These are phyloP conservation scores for Botrytis tulipae DNA, from an alignment of 2,329 filamentous ascomycete species.

Conservation along the genomic window DNA sequence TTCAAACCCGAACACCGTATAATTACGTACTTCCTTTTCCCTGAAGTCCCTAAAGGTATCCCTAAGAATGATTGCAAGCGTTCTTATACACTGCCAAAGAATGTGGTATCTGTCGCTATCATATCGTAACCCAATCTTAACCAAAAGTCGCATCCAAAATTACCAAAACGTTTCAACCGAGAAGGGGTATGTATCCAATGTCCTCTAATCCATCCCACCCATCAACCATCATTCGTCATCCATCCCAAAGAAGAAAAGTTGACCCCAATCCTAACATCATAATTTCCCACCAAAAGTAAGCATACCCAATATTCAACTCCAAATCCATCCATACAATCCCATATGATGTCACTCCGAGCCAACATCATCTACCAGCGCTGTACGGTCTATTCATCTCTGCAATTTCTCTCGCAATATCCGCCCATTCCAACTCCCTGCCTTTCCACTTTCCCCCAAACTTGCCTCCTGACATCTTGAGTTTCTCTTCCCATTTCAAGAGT, in stretches of 20 bases:
- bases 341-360: not conserved
- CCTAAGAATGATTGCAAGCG: not conserved
- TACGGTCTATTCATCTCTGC: slow-evolving; percentile 96
- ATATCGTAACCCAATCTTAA: slow-evolving; percentile 1
- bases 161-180: not conserved
- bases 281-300: not conserved
- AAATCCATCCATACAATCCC: not conserved
- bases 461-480: slow-evolving; percentile 48
- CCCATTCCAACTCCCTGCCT: slow-evolving; percentile 86
- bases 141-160: not conserved
- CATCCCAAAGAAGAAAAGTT: not conserved
- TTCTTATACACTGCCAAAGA: slow-evolving; percentile 2
- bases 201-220: not conserved
- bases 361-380: slow-evolving; percentile 52
- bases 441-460: slow-evolving; percentile 44
- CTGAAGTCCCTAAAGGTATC: not conserved
- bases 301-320: not conserved
- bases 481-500: slow-evolving; percentile 92
- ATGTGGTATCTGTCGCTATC: slow-evolving; percentile 17
- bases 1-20: not conserved
- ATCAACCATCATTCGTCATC: not conserved
- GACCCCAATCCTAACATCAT: not conserved
- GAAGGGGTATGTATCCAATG: slow-evolving; percentile 3
- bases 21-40: not conserved
- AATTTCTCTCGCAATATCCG: slow-evolving; percentile 82